Evolutionary conservation across 2,329 filamentous ascomycete species (phyloP), one percentile per base, ranked within the genome.

Genomic region (Talaromyces sp.): DNA sequence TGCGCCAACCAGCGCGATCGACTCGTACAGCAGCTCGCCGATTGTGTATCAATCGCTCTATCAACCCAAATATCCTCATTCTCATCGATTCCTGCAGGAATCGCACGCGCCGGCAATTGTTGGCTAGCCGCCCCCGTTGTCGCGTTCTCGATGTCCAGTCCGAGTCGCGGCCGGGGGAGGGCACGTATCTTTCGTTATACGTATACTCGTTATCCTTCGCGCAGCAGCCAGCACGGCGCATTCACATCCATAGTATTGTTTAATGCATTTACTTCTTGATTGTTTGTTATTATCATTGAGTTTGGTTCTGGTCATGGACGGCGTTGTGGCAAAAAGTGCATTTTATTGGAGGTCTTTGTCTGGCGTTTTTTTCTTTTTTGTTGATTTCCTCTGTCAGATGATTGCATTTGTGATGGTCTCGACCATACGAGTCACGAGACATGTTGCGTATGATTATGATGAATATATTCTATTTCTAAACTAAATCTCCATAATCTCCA

Each of bases 81-180:
- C 78, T 62, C 74, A 74, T 64, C 74, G 73, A 44, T 76, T 81
- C 60, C 76, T 82, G 58, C 72, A 73, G 55, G 79, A 81, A 62
- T 72, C 75, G 57, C 78, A 80, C 56, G 74, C 78, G 3, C 78
- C 78, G n/a, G 78, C 80, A 62, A 71, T 72, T 42, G 75, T 77
- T 42, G 74, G 75, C 22, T 71, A 60, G 42, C 59, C 25, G 72
- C 62, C 67, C 25, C n/a, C 63, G 57, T 57, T 55, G 3, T 39
- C 44, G 44, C 44, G 44, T 47, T 47, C 44, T 47, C 44, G 44
- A 47, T 47, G 44, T 47, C 44, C 44, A 47, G 9, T 25, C 44
- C 44, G 44, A 47, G 44, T 25, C 19, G 22, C 6, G 22, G 4
- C 11, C 8, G 42, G 22, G 19, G 10, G 19, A 15, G 13, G n/a